Base-by-base conservation (phyloP, 768 basidiomycete genomes). In the Lactifluus echinatus region DNA sequence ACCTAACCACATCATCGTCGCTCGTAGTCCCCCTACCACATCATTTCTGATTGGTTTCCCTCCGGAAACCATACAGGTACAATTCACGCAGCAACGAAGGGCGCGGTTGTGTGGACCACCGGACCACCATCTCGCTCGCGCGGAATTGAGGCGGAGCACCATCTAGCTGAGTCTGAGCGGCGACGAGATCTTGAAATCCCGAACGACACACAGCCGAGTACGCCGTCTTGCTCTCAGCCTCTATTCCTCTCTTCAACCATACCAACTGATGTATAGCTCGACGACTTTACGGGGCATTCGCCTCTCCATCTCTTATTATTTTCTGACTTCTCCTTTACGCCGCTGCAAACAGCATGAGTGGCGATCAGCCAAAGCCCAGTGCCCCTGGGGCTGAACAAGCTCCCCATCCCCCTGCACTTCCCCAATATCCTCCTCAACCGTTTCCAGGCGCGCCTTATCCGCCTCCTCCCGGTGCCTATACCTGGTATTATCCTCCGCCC, bases 141-240 rank as follows among this genome's bases (percentile, higher is more conserved):
- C 28, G 46, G 37, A 60, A 55, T 57, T 63, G 55, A 62, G 60
- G 62, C 62, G 62, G 62, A 63, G 62, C 60, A 40, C 43, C 53
- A 28, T 36, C 45, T 15, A 59, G 31, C 49, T 42, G 37, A 61
- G 62, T 63, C 62, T 56, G 62, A 63, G 62, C 62, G 62, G 62
- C 62, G 62, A 63, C 62, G 62, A 61, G 54, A 60, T 63, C 60
- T 61, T 56, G 56, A 63, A 63, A 61, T 61, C 60, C 62, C 59
- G 62, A 63, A 63, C 49, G 19, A 54, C 54, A 37, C 40, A 56
- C 26, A 50, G 62, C 55, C 52, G 55, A 53, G 62, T 63, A 53
- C 49, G 62, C 60, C 49, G 48, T 44, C 21, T 28, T 47, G 19
- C 40, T 26, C 36, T 57, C 39, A n/a, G n/a, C n/a, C 39, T 12